phyloP scores from a whole-genome alignment of 139 green algal genomes.

The Medakamo hakoo region DNA sequence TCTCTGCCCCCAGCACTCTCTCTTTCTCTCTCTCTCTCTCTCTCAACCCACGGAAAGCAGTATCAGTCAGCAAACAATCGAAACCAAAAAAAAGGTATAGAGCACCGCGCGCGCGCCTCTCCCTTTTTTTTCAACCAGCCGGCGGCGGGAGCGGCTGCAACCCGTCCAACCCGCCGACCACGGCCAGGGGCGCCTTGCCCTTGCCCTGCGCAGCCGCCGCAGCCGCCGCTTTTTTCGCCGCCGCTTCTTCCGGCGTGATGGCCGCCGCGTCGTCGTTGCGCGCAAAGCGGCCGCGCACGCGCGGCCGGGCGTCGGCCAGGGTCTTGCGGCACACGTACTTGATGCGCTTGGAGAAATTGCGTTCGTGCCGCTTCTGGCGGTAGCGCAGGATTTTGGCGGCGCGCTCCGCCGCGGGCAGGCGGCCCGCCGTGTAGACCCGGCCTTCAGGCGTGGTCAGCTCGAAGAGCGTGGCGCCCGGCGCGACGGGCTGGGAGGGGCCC shows the following conservation, averaged over 20 bases:
- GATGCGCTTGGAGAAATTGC: slow-evolving; percentile 50
- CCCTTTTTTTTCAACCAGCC: too few species aligned
- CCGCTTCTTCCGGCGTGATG: slow-evolving; percentile 13
- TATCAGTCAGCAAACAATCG: too few species aligned
- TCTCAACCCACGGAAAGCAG: too few species aligned
- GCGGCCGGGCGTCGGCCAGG: slow-evolving; percentile 49
- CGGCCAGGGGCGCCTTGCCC: too few species aligned
- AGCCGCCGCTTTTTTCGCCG: too few species aligned
- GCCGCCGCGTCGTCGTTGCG: slow-evolving; percentile 33
- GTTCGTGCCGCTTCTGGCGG: slow-evolving; percentile 44
- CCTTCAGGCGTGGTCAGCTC: slow-evolving; percentile 16
- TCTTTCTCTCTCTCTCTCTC: too few species aligned
- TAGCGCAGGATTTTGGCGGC: slow-evolving; percentile 55
- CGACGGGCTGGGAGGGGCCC: neutral
- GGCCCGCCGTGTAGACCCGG: slow-evolving; percentile 9
- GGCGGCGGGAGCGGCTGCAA: too few species aligned
- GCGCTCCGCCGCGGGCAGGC: slow-evolving; percentile 46
- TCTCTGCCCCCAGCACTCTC: too few species aligned
- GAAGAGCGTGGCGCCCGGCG: neutral
- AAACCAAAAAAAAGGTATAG: too few species aligned
- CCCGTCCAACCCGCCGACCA: too few species aligned
- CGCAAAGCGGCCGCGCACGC: slow-evolving; percentile 57
- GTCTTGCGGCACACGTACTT: slow-evolving; percentile 75
- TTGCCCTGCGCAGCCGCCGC: too few species aligned
- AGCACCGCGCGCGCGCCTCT: too few species aligned